Evolutionary conservation across 257 asterid species (phyloP).

Genomic region (Solanum rostratum): DNA sequence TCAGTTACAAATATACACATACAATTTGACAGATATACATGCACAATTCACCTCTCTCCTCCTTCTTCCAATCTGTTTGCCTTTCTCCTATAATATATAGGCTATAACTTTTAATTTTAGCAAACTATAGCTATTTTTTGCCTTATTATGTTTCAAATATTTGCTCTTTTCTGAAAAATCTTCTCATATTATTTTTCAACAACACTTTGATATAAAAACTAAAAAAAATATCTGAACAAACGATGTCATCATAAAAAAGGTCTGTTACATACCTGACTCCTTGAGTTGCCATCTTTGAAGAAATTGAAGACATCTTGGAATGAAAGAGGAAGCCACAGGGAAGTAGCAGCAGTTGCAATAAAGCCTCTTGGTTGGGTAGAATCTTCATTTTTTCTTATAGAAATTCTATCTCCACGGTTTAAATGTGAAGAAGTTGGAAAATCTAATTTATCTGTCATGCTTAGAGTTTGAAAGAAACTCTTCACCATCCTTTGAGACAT

Average conservation of each 20-base stretch:
- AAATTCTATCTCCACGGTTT: slow-evolving; percentile 38
- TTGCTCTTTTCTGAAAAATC: too few relatives aligned
- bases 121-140: too few relatives aligned
- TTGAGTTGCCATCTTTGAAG: slow-evolving; percentile 39
- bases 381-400: slow-evolving; percentile 19
- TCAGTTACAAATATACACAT: too few relatives aligned
- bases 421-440: slow-evolving; percentile 21
- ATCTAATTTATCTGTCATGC: slow-evolving; percentile 34
- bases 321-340: slow-evolving; percentile 49
- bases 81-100: too few relatives aligned
- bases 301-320: slow-evolving; percentile 34
- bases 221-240: background rate
- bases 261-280: slow-evolving; percentile 28
- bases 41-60: too few relatives aligned
- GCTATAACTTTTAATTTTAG: too few relatives aligned
- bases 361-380: slow-evolving; percentile 28
- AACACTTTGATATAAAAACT: background rate
- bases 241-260: background rate
- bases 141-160: too few relatives aligned
- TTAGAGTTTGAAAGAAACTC: slow-evolving; percentile 32
- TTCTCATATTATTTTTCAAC: background rate
- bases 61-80: too few relatives aligned
- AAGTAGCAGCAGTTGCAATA: slow-evolving; percentile 43
- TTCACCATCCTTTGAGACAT: slow-evolving; percentile 63
- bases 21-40: too few relatives aligned